Evolutionary conservation across 345 rosid species (phyloP).

Genomic region (Chamaenerion angustifolium): DNA sequence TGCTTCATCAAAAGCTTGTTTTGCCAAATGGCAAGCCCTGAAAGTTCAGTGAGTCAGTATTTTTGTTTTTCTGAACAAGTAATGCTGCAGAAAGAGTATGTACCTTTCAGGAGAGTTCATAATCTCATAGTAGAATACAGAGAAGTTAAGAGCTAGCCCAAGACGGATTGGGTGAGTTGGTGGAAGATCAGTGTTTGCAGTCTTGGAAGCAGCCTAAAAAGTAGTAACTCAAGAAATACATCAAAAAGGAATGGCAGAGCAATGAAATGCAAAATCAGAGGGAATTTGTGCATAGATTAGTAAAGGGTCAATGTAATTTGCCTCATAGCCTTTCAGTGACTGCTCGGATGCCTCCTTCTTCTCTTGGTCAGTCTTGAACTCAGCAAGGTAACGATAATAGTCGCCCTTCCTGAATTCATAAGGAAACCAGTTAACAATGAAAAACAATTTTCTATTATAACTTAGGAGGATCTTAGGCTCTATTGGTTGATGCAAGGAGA

Average conservation of each 20-base stretch:
- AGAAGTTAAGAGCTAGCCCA: slow-evolving; percentile 97
- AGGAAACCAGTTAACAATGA: neutral
- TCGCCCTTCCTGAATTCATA: slow-evolving; percentile 11
- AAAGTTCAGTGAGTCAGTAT: slow-evolving; percentile 4
- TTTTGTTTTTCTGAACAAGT: neutral
- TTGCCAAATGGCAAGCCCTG: slow-evolving; percentile 98
- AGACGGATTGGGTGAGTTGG: slow-evolving; percentile 98
- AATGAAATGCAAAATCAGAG: too few species aligned
- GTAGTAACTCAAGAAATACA: neutral
- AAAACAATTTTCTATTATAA: neutral
- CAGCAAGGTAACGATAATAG: slow-evolving; percentile 12
- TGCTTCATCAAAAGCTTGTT: slow-evolving; percentile 97
- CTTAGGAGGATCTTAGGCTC: too few species aligned
- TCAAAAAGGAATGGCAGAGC: neutral
- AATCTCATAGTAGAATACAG: slow-evolving; percentile 96
- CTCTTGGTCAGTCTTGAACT: slow-evolving; percentile 14
- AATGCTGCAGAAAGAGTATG: neutral
- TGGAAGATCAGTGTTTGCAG: slow-evolving; percentile 85
- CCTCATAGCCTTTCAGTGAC: slow-evolving; percentile 61
- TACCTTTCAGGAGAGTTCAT: slow-evolving; percentile 98
- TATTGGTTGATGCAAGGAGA: too few species aligned
- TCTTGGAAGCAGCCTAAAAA: slow-evolving; percentile 68
- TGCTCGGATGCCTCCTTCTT: slow-evolving; percentile 15
- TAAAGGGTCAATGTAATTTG: slow-evolving; percentile 9
- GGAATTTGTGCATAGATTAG: too few species aligned